Evolutionary conservation across 2,329 filamentous ascomycete genomes (phyloP).

Genomic region (Westerdykella ornata): DNA sequence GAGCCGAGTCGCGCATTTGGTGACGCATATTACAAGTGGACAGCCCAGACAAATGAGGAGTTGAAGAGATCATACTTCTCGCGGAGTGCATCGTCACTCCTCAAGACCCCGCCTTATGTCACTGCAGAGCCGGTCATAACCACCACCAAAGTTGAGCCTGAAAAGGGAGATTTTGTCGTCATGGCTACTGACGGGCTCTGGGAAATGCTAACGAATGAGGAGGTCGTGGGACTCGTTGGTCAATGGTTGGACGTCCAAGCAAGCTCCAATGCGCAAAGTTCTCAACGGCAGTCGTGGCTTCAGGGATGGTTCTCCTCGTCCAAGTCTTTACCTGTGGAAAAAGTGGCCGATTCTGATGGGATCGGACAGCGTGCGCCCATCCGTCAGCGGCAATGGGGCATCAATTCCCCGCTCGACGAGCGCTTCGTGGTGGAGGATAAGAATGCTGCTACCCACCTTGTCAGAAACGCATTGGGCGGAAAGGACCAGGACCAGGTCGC

Average conservation of each 20-base stretch:
- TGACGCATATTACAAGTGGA: constrained; percentile 97
- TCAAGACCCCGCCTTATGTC: constrained; percentile 92
- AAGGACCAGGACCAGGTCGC: constrained; percentile 91
- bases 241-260: constrained; percentile 87
- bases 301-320: constrained; percentile 59
- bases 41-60: constrained; percentile 70
- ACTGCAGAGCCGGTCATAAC: constrained; percentile 94
- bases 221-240: constrained; percentile 91
- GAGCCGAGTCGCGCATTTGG: constrained; percentile 94
- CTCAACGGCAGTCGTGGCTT: constrained; percentile 55
- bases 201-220: constrained; percentile 99
- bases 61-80: constrained; percentile 85
- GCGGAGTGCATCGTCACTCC: constrained; percentile 63
- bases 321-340: constrained; percentile 66
- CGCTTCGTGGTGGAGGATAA: constrained; percentile 93
- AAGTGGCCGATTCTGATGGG: constrained; percentile 39
- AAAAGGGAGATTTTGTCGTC: constrained; percentile 89
- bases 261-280: constrained; percentile 32
- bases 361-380: constrained; percentile 82
- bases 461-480: constrained; percentile 89
- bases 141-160: constrained; percentile 82
- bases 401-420: constrained; percentile 63
- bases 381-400: constrained; percentile 84
- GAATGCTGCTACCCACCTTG: constrained; percentile 91
- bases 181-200: constrained; percentile 95